These are phyloP conservation scores for Rhypophila decipiens DNA, from an alignment of 495 filamentous ascomycete genomes.

Conservation along the genomic window DNA sequence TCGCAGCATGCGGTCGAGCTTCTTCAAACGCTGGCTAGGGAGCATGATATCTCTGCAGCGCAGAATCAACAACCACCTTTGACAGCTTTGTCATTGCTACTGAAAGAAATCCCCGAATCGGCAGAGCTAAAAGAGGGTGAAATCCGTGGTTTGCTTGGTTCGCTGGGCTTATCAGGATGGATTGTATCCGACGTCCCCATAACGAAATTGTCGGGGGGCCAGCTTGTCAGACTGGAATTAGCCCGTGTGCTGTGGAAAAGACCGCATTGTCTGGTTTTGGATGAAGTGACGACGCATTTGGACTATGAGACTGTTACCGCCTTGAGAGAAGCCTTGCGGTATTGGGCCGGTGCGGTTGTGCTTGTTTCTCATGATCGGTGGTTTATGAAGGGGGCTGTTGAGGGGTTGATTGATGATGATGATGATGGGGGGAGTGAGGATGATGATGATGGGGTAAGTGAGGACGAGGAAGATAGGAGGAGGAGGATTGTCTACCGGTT, in stretches of 20 bases:
- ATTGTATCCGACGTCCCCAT: conserved; percentile 65
- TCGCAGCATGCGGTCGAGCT: conserved; percentile 70
- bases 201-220: conserved; percentile 63
- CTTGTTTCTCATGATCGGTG: conserved; percentile 74
- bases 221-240: conserved; percentile 70
- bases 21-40: conserved; percentile 43
- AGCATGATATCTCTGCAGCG: too few species aligned
- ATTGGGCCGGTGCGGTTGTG: conserved; percentile 64
- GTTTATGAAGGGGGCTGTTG: conserved; percentile 61
- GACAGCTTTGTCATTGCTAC: conserved; percentile 58
- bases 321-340: conserved; percentile 55
- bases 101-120: conserved; percentile 25
- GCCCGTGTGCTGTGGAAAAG: conserved; percentile 58
- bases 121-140: conserved; percentile 53
- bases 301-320: conserved; percentile 71
- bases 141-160: conserved; percentile 52
- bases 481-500: conserved; percentile 56
- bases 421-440: conserved; percentile 43
- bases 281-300: conserved; percentile 82
- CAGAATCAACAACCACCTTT: conserved; percentile 15
- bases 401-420: conserved; percentile 53
- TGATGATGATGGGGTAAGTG: conserved; percentile 31
- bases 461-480: conserved; percentile 31
- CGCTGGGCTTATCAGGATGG: conserved; percentile 59
- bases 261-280: conserved; percentile 70